phyloP scores from a whole-genome alignment of 768 basidiomycete genomes.

The Boletellus ananiceps region DNA sequence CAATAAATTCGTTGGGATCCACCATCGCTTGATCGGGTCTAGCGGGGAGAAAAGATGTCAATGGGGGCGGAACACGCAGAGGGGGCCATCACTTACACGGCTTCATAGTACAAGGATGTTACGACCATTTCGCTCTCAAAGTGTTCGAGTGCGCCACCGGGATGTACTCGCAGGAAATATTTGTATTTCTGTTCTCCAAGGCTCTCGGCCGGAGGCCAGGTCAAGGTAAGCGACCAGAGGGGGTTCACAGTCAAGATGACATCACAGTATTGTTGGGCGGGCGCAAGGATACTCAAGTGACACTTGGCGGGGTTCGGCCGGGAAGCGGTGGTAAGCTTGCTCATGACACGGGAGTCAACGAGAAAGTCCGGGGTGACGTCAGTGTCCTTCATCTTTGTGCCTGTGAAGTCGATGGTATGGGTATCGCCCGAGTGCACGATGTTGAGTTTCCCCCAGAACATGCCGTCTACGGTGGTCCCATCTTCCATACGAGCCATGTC shows the following conservation, averaged over 20 bases:
- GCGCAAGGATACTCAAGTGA: conserved; percentile 68
- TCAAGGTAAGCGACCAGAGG: conserved; percentile 68
- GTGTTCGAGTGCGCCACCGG: conserved; percentile 82
- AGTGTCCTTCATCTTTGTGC: conserved; percentile 64
- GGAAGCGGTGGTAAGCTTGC: conserved; percentile 68
- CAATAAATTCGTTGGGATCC: conserved; percentile 74
- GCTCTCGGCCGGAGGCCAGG: conserved; percentile 76
- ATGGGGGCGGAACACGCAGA: not conserved
- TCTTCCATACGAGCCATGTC: conserved; percentile 93
- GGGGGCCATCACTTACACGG: conserved; percentile 48
- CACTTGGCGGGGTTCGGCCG: conserved; percentile 76
- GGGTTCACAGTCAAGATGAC: conserved; percentile 66
- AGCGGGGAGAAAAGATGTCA: conserved; percentile 4
- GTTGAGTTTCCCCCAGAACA: conserved; percentile 85
- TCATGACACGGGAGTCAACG: conserved; percentile 73
- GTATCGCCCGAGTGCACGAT: conserved; percentile 75
- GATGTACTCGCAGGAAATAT: conserved; percentile 78
- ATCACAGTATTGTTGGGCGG: conserved; percentile 74
- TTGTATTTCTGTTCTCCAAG: conserved; percentile 69
- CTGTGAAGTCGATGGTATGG: conserved; percentile 79
- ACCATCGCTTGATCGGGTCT: conserved; percentile 77
- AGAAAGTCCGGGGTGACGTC: conserved; percentile 64
- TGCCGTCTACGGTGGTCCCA: conserved; percentile 77
- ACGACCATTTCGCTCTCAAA: conserved; percentile 78
- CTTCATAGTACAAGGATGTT: conserved; percentile 83